These are phyloP conservation scores for Stipa capillata DNA, from an alignment of 176 grass and related monocot genomes.

Conservation along the genomic window DNA sequence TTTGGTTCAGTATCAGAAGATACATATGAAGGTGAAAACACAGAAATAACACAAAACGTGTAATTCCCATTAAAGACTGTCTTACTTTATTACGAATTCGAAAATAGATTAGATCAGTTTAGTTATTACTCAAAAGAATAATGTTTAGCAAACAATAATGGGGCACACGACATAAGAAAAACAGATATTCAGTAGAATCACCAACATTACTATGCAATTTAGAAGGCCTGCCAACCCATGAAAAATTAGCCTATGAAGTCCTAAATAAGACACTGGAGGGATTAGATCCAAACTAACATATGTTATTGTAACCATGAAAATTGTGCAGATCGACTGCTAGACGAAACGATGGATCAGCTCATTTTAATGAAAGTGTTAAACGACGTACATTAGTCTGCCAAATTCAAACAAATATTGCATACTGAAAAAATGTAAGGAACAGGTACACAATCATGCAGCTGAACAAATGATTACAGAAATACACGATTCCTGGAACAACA, in stretches of 20 bases:
- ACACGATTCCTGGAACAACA: not conserved
- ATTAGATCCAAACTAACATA: not conserved
- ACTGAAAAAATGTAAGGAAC: constrained; percentile 9
- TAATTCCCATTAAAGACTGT: too few relatives aligned
- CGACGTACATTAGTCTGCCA: not conserved
- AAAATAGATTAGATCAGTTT: not conserved
- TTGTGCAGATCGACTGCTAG: not conserved
- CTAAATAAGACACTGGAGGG: not conserved
- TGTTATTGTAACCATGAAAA: not conserved
- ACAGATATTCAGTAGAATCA: not conserved
- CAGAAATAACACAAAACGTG: not conserved
- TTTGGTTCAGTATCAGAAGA: constrained; percentile 13
- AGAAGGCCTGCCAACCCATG: not conserved
- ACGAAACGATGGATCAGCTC: constrained; percentile 2
- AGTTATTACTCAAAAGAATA: constrained; percentile 1
- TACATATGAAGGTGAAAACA: constrained; percentile 1
- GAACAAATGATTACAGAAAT: not conserved
- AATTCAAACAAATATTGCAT: constrained; percentile 10
- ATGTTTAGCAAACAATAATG: not conserved
- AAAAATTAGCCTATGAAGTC: not conserved
- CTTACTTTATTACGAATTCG: not conserved
- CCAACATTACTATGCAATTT: constrained; percentile 8
- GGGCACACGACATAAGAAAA: not conserved
- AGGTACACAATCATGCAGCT: constrained; percentile 11
- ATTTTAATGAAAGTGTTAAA: not conserved